Evolutionary conservation across 2,329 filamentous ascomycete genomes (phyloP), one percentile per base, ranked within the genome.

Genomic region (Teratosphaeria nubilosa): DNA sequence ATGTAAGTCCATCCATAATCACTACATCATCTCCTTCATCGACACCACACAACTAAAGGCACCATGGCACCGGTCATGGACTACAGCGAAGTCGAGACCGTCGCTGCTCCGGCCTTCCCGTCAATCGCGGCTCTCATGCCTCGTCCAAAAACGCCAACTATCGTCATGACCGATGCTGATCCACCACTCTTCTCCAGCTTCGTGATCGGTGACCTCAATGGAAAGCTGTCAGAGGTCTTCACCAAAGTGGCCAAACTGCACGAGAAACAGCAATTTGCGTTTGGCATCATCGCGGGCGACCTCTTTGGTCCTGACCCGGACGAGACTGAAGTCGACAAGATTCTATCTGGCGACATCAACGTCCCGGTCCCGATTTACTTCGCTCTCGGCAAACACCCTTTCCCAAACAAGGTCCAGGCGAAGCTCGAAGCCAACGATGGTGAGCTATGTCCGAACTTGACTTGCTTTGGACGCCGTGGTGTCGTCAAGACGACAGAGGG

Each of bases 341-440:
- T 99, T 3, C 74, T 97, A 0, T 75, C 82, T 27, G 90, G 90
- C n/a, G 78, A 82, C 11, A 85, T 95, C 56, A 70, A 78, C 24
- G 78, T 97, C 4, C 86, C 91, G 2, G 76, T 97, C 0, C 86
- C 91, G 1, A 95, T 88, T 9, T 99, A 99, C 75, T 99, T 97
- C 71, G 90, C 89, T 2, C 79, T 96, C 60, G 91, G 89, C 64
- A 85, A 78, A 41, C 80, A 80, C 53, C 76, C 86, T n/a, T 78
- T 99, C 5, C 94, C 94, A 0, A 73, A 78, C 2, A 75, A 78
- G 31, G 82, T 96, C 24, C 77, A 87, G 22, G 82, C 88, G 68
- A 91, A 85, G 70, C 80, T 97, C 56, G 82, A 90, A 68, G 81
- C 82, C 34, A 83, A 87, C 62, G 86, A 74, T 61, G 77, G 80